Evolutionary conservation across 768 basidiomycete genomes (phyloP).

Genomic region (Chalciporus sphaerocephalus): DNA sequence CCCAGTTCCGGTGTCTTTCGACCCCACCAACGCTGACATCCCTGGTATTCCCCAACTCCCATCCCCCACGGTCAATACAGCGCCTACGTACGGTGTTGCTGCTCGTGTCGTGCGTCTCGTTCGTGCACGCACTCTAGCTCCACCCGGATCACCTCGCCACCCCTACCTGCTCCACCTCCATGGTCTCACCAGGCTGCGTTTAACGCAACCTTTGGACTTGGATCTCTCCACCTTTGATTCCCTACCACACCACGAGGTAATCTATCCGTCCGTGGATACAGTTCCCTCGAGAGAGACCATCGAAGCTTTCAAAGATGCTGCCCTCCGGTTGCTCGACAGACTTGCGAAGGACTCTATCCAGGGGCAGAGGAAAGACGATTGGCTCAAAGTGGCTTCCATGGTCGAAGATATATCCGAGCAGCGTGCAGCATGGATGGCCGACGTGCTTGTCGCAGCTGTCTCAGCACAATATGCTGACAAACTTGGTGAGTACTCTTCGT

Average conservation of each 20-base stretch:
- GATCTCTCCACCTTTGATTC: conserved; percentile 27
- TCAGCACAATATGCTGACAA: conserved; percentile 68
- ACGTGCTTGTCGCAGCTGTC: conserved; percentile 57
- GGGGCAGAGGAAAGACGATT: conserved; percentile 58
- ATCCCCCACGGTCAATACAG: conserved; percentile 6
- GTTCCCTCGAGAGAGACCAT: conserved; percentile 52
- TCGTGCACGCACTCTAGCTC: conserved; percentile 45
- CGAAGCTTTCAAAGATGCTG: conserved; percentile 65
- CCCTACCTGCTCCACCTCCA: conserved; percentile 69
- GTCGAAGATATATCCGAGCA: conserved; percentile 66
- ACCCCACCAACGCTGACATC: conserved; percentile 14
- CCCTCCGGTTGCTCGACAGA: conserved; percentile 62
- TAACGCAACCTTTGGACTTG: conserved; percentile 39
- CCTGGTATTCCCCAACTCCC: conserved; percentile 1
- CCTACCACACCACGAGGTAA: conserved; percentile 41
- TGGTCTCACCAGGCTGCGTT: conserved; percentile 62
- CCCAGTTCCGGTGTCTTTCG: conserved; percentile 39
- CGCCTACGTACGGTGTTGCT: conserved; percentile 61
- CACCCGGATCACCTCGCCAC: conserved; percentile 37
- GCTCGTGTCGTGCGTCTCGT: conserved; percentile 70
- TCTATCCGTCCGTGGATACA: conserved; percentile 40
- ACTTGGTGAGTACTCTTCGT: conserved; percentile 46
- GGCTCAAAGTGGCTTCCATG: conserved; percentile 64
- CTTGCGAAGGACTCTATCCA: conserved; percentile 43
- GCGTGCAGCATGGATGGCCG: conserved; percentile 70